Evolutionary conservation across 2,329 filamentous ascomycete species (phyloP).

Genomic region (Microsporum canis): DNA sequence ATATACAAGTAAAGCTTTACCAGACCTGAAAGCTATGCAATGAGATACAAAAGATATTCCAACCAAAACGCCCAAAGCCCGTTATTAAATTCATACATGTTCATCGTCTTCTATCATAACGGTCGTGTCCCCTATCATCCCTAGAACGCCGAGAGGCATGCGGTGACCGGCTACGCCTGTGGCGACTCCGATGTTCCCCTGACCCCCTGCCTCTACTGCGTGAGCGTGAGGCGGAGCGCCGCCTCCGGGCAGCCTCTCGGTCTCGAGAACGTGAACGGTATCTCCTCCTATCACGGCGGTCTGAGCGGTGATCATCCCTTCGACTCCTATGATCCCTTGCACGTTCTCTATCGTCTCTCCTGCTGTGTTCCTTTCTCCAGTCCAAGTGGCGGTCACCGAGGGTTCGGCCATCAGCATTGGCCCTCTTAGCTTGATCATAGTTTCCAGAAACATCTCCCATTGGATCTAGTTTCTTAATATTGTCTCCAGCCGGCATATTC

Average conservation of each 20-base stretch:
- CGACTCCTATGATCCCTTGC: constrained; percentile 22
- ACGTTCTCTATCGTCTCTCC: constrained; percentile 21
- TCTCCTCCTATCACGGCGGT: constrained; percentile 8
- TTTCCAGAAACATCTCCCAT: constrained; percentile 15
- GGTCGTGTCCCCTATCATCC: background rate
- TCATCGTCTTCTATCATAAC: background rate
- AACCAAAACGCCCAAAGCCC: background rate
- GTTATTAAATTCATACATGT: background rate
- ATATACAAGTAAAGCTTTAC: constrained; percentile 12
- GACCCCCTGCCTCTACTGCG: constrained; percentile 21
- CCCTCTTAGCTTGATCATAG: constrained; percentile 6
- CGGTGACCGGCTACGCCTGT: constrained; percentile 7
- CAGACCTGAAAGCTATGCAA: background rate
- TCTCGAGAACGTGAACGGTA: constrained; percentile 17
- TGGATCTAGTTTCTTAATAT: constrained; percentile 16
- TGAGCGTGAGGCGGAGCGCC: constrained; percentile 21
- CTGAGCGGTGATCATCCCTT: constrained; percentile 20
- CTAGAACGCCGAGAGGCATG: constrained; percentile 16
- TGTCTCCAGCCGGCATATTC: constrained; percentile 20
- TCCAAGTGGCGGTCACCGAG: constrained; percentile 10
- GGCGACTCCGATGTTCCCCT: constrained; percentile 19
- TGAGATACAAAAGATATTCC: background rate
- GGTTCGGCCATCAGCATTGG: background rate
- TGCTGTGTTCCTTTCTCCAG: constrained; percentile 38
- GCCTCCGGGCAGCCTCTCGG: constrained; percentile 17